Base-by-base conservation (phyloP, 306 rosid species). In the Herpetospermum pedunculosum region DNA sequence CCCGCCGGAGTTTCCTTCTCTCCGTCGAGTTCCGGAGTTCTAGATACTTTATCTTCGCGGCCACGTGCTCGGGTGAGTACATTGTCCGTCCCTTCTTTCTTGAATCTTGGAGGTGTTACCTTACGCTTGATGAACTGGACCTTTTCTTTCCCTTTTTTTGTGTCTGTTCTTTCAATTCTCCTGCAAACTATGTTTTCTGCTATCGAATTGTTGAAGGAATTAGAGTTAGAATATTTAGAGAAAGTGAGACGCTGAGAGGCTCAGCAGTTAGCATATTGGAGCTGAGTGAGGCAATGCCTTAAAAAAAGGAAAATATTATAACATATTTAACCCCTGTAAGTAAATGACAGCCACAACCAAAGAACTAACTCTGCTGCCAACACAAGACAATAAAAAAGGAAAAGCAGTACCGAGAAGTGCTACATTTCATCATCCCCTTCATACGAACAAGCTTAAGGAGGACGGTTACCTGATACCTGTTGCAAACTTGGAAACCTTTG, bases 11-110 rank as follows among this genome's bases (percentile, higher is more conserved):
- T n/a, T 75, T 70, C 81, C 37, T 74, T 55, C 19, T 44, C 49
- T 44, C 16, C 3, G 46, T 41, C 46, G 11, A 41, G 15, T 41
- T 41, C 14, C 46, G 46, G 46, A 41, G 3, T 41, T 15, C 46
- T 41, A 41, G 3, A 41, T 53, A 85, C 78, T 70, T 68, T 90
- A 2, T 30, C 87, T 73, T 26, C 74, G 76, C 77, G 85, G n/a
- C 40, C 64, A 25, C 89, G 32, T 14, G 70, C 94, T 83, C 90
- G 84, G 96, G 98, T 92, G 85, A 70, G 83, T 84, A 41, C 53
- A 11, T 1, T 6, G 47, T 21, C 37, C 38, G 1, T 1, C 71
- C 23, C 55, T 15, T 30, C 37, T 30, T 59, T 30, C 41, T 29
- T 59, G 1, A 62, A 62, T n/a, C 34, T 8, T 23, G 18, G 3